Conservation (phyloP, 768 basidiomycete species). For the Rhodosporidiobolus odoratus region DNA sequence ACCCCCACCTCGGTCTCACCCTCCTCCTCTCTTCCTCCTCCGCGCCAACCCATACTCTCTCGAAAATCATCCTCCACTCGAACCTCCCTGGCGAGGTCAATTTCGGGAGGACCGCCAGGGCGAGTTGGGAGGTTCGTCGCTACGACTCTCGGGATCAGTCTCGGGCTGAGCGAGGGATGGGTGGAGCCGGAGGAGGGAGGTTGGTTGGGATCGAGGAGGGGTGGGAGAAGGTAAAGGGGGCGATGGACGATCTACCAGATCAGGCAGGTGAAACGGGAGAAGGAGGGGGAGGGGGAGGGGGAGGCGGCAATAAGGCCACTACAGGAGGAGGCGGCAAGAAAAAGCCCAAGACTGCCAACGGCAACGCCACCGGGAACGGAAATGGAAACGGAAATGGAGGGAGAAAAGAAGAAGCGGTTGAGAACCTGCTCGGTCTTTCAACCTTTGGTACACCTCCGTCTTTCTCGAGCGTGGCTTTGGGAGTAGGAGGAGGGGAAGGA, state of each 20-base stretch:
- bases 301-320: background rate
- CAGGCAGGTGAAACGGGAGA: background rate
- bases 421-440: conserved; percentile 10
- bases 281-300: background rate
- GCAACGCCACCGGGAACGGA: background rate
- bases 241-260: background rate
- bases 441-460: background rate
- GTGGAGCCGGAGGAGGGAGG: background rate
- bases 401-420: background rate
- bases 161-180: background rate
- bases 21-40: conserved; percentile 33
- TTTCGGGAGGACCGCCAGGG: conserved; percentile 35
- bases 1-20: conserved; percentile 38
- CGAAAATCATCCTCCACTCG: conserved; percentile 40
- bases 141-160: too few species aligned
- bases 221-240: background rate
- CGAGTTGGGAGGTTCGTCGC: conserved; percentile 2
- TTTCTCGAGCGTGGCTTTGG: background rate
- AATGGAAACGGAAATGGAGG: background rate
- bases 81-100: conserved; percentile 40
- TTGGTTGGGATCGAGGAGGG: background rate
- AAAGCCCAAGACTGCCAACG: background rate
- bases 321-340: background rate
- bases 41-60: conserved; percentile 15
- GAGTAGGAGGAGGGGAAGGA: background rate